A percentile compares a stretch with the other conserved stretches of the same genome.
Evolutionary conservation across 169 alveolate species (phyloP).

Genomic region (Eimeria necatrix): DNA sequence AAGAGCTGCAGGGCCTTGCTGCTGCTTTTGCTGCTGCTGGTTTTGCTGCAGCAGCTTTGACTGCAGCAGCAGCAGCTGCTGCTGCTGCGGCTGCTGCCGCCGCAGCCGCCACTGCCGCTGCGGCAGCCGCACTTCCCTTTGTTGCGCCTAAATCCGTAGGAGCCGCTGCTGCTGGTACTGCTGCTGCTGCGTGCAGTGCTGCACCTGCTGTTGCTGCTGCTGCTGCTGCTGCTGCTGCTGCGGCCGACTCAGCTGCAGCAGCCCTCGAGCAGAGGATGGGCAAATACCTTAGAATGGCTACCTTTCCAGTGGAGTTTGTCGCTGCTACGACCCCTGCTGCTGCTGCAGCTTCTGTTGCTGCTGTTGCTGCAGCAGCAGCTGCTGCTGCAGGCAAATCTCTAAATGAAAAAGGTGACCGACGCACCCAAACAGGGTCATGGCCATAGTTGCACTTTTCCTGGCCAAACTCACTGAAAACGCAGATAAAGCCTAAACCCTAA

Average conservation of each 20-base stretch:
- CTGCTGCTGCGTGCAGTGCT: not conserved
- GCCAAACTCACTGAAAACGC: slow-evolving; percentile 21
- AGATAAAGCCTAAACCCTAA: not conserved
- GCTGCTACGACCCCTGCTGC: slow-evolving; percentile 46
- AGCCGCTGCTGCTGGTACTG: not conserved
- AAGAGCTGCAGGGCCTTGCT: not conserved
- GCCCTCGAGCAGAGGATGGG: slow-evolving; percentile 31
- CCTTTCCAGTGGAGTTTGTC: not conserved
- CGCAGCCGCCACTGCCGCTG: not conserved
- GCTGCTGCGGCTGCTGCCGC: not conserved
- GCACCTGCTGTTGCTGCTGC: slow-evolving; percentile 37
- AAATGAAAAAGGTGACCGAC: slow-evolving; percentile 35
- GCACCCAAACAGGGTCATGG: slow-evolving; percentile 43
- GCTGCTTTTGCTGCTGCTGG: slow-evolving; percentile 20
- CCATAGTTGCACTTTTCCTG: slow-evolving; percentile 9
- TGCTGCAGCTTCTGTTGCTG: slow-evolving; percentile 61
- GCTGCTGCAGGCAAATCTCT: slow-evolving; percentile 48
- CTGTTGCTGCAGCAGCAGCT: slow-evolving; percentile 55
- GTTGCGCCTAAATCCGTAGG: too few species aligned
- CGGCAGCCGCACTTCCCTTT: not conserved
- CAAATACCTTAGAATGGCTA: slow-evolving; percentile 8
- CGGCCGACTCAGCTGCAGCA: not conserved
- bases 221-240: slow-evolving; percentile 12
- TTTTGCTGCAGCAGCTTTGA: not conserved
- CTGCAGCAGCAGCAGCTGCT: not conserved